Base-by-base conservation (phyloP, 78 protist genomes). In the Dictyostelium brefeldianum region DNA sequence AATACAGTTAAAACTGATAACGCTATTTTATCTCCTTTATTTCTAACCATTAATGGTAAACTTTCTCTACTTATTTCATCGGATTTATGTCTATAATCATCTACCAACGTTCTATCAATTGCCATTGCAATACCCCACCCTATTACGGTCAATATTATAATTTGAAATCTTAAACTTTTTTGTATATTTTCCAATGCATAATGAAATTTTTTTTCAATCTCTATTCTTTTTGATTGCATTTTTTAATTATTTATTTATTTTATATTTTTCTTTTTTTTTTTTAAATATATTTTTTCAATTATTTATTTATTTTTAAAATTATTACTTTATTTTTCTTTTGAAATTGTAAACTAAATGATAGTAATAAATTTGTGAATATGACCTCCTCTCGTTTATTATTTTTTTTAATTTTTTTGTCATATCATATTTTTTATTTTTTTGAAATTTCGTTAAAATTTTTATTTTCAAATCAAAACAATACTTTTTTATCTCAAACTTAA, bases 91-190 rank as follows among this genome's bases (percentile, higher is more conserved):
- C 71, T 84, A 22, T 57, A 74, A 6, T 27, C 57, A 31, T 84
- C 82, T 4, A 84, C 82, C 20, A 56, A n/a, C 0, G 91, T 84
- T 54, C 43, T 22, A 29, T 84, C 78, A 36, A 87, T 87, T 17
- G 80, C 4, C 54, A 59, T n/a, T n/a, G 80, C 81, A 2, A 87
- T 79, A 5, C 48, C 78, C 71, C 71, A 87, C 2, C 85, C 93
- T 18, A 87, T 36, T 3, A 87, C 3, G 1, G 84, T 87, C 7
- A 87, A 77, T n/a, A 87, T 25, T 3, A 29, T 5, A 3, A 87
- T 75, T 64, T 87, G 93, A 47, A 27, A 43, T 64, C 93, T 87
- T n/a, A 87, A 73, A 73, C 75, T 67, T n/a, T 7, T 67, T 31
- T 67, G 27, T 12, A 67, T 67, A 31, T 31, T 31, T 0, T 67